Percentiles rank a stretch among this genome's conserved stretches.
Conservation (phyloP, 2,329 filamentous ascomycete species). For the Fusarium subtropicale region DNA sequence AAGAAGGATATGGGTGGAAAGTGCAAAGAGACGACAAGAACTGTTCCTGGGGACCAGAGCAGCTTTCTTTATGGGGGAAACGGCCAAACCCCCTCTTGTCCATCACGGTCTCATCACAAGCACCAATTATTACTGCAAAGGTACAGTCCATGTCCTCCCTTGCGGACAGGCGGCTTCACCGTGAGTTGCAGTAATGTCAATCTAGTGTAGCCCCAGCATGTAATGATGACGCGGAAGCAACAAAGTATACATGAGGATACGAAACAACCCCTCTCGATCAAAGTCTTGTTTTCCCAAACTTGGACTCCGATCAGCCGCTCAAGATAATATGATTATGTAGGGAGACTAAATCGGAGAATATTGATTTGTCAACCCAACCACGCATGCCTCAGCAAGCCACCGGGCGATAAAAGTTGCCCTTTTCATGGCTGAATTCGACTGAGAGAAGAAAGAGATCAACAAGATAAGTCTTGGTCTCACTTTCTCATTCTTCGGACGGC, state of each 20-base stretch:
- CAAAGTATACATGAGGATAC: slow-evolving; percentile 3
- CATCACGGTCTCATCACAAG: not conserved
- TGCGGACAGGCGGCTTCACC: not conserved
- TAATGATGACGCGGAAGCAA: not conserved
- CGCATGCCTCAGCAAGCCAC: slow-evolving; percentile 35
- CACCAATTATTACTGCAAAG: not conserved
- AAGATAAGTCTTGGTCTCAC: not conserved
- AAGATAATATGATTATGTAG: not conserved
- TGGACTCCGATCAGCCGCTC: not conserved
- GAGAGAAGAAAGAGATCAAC: slow-evolving; percentile 2
- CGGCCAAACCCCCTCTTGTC: not conserved
- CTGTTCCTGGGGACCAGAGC: slow-evolving; percentile 1
- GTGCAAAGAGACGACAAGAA: not conserved
- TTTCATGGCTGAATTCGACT: not conserved
- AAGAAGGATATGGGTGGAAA: not conserved
- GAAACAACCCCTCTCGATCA: not conserved
- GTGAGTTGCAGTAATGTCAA: not conserved
- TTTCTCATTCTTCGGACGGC: not conserved
- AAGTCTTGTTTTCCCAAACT: not conserved
- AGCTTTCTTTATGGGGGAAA: slow-evolving; percentile 30
- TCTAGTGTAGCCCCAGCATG: slow-evolving; percentile 10
- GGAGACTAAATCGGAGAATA: slow-evolving; percentile 10
- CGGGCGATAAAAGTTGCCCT: not conserved
- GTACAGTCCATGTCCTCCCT: not conserved
- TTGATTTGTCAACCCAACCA: slow-evolving; percentile 8